Evolutionary conservation across 768 basidiomycete species (phyloP), one percentile per base, ranked within the genome.

Genomic region (Cystobasidium ongulense): DNA sequence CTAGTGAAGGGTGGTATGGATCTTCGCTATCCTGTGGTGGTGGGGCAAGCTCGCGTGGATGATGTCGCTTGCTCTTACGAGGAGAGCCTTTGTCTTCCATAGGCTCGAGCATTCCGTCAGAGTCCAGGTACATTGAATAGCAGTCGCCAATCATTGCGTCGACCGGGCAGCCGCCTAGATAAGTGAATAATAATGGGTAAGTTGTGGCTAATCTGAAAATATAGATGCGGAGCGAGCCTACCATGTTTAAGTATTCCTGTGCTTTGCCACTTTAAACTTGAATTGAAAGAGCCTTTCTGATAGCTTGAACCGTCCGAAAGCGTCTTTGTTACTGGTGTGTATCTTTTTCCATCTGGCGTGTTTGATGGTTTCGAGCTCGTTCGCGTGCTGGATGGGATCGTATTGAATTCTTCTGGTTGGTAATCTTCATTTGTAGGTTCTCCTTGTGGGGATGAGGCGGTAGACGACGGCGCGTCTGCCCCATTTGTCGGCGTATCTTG

Each of bases 121-220:
- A 23, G 4, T 29, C 31, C 21, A 61, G 35, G 2, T 59, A 33
- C 52, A 72, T 53, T 1, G 70, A 57, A 41, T 72, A 59, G 39
- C 70, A 72, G 29, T 72, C 70, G 1, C 21, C 21, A 35, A 72
- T 72, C 31, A 23, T 53, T 5, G 52, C 54, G 18, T 15, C 21
- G 39, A 46, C 41, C 4, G 63, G 63, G 76, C 80, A 10, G 88
- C 87, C 4, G 88, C 88, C 77, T 84, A 64, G 1, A 31, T 23
- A 74, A 35, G 18, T 35, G 8, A 21, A 66, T 52, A 17, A 46
- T 43, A 18, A 31, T 36, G 18, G 35, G 5, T 27, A 63, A 63
- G 11, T 10, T 7, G 7, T 11, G 29, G 11, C 36, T 7, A 8
- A 33, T n/a, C 8, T 11, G 61, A 11, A 7, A 15, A 38, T 29